Conservation (phyloP, 495 filamentous ascomycete genomes). For the Aspergillus homomorphus region DNA sequence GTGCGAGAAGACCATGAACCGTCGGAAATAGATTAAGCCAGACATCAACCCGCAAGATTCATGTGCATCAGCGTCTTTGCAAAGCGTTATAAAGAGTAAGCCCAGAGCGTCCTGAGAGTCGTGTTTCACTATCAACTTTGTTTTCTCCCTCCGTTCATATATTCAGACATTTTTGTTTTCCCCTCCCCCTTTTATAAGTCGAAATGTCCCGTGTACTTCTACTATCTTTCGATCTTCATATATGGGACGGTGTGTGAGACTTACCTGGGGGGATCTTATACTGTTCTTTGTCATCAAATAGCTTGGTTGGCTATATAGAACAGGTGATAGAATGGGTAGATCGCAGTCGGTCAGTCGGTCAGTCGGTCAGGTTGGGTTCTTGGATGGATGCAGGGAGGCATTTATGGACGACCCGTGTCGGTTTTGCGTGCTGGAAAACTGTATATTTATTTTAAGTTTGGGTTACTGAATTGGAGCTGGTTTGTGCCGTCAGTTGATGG, state of each 20-base stretch:
- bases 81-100: background rate
- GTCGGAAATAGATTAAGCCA: conserved; percentile 65
- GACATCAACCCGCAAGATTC: background rate
- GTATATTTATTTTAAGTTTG: background rate
- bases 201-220: background rate
- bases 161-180: background rate
- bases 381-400: no score
- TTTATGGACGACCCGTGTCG: no score
- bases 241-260: background rate
- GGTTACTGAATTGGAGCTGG: background rate
- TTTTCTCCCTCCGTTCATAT: background rate
- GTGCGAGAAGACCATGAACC: conserved; percentile 85
- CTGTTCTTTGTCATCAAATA: background rate
- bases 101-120: no score
- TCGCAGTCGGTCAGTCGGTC: background rate
- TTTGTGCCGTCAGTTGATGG: background rate
- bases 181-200: background rate
- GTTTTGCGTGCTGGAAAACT: no score
- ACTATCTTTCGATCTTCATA: background rate
- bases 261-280: background rate
- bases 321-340: background rate
- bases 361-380: no score
- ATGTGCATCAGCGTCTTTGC: background rate
- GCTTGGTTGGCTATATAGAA: background rate
- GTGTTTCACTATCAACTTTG: background rate